Evolutionary conservation across 2,329 filamentous ascomycete genomes (phyloP).

Genomic region (Hymenoscyphus linearis): DNA sequence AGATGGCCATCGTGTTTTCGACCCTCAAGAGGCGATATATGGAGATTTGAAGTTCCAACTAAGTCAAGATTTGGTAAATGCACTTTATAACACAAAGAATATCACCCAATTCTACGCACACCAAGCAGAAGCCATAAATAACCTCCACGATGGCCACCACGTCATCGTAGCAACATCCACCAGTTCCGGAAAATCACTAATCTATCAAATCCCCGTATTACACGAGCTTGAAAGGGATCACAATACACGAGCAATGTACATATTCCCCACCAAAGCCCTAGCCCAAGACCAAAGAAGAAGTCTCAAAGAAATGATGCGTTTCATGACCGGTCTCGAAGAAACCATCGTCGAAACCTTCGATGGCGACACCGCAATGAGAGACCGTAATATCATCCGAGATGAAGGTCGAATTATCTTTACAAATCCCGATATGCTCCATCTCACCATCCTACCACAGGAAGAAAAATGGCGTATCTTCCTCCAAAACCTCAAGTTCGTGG

Average conservation of each 20-base stretch:
- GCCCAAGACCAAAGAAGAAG: slow-evolving; percentile 92
- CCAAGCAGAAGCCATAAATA: slow-evolving; percentile 90
- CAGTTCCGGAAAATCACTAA: slow-evolving; percentile 94
- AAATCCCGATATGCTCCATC: slow-evolving; percentile 95
- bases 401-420: slow-evolving; percentile 92
- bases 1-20: slow-evolving; percentile 86
- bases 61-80: slow-evolving; percentile 91
- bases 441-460: slow-evolving; percentile 90
- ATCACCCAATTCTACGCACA: slow-evolving; percentile 87
- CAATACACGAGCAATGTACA: slow-evolving; percentile 85
- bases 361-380: slow-evolving; percentile 81
- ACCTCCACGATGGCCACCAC: slow-evolving; percentile 72
- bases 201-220: slow-evolving; percentile 91
- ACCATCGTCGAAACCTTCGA: slow-evolving; percentile 89
- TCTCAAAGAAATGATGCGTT: slow-evolving; percentile 76
- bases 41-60: slow-evolving; percentile 81
- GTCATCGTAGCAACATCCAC: slow-evolving; percentile 94
- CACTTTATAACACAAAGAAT: slow-evolving; percentile 83
- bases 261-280: slow-evolving; percentile 94
- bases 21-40: slow-evolving; percentile 74
- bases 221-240: slow-evolving; percentile 76
- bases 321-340: slow-evolving; percentile 71
- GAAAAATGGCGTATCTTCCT: slow-evolving; percentile 82
- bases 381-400: slow-evolving; percentile 75
- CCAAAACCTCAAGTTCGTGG: slow-evolving; percentile 85